These are phyloP conservation scores for Butyriboletus loyo DNA, from an alignment of 768 basidiomycete genomes.

Conservation along the genomic window DNA sequence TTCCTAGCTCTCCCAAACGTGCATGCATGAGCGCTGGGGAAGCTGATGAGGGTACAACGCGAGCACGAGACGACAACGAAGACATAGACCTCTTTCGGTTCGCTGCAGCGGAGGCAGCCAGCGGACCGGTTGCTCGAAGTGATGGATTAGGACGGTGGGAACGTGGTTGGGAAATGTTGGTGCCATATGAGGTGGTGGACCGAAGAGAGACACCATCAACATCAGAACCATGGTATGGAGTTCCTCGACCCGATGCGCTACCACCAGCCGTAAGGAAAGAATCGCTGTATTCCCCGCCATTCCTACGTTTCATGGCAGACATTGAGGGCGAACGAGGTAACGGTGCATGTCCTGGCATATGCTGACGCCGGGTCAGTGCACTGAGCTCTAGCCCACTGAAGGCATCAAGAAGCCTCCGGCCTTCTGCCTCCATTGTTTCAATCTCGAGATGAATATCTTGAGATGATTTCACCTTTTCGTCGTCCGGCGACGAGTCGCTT, in stretches of 20 bases:
- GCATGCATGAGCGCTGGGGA: conserved; percentile 30
- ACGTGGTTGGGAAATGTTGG: conserved; percentile 45
- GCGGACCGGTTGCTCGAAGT: conserved; percentile 33
- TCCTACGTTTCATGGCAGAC: conserved; percentile 25
- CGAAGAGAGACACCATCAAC: conserved; percentile 50
- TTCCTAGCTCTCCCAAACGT: conserved; percentile 34
- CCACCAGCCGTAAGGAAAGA: conserved; percentile 23
- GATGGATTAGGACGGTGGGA: conserved; percentile 42
- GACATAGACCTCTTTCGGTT: conserved; percentile 60
- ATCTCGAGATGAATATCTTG: conserved; percentile 67
- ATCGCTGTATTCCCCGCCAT: conserved; percentile 26
- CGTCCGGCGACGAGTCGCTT: conserved; percentile 43
- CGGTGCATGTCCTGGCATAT: conserved; percentile 17
- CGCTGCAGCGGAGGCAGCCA: conserved; percentile 30
- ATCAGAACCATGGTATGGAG: conserved; percentile 36
- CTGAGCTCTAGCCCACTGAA: conserved; percentile 78
- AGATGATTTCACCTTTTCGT: conserved; percentile 56
- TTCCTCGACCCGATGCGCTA: conserved; percentile 29
- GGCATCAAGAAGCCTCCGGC: conserved; percentile 67
- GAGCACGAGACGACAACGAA: conserved; percentile 52
- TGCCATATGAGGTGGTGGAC: conserved; percentile 50
- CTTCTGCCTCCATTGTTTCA: conserved; percentile 65
- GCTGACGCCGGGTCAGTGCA: conserved; percentile 46
- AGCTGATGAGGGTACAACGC: conserved; percentile 34
- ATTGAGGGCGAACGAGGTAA: conserved; percentile 31